Base-by-base conservation (phyloP, 192 early-diverging fungal species). In the Cladochytrium replicatum region DNA sequence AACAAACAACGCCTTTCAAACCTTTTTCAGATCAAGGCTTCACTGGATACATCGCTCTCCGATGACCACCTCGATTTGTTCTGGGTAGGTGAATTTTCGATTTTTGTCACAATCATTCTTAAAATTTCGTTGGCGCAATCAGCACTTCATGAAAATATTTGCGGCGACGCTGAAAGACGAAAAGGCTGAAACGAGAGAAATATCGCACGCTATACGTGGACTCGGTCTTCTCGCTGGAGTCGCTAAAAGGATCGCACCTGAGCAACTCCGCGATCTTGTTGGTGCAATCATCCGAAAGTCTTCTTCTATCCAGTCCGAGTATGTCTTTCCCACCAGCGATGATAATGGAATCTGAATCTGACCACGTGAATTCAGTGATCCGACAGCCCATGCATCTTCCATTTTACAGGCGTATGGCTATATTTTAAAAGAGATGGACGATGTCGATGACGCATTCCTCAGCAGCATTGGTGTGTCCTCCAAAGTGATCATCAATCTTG, bases 201-300 rank as follows among this genome's bases (percentile, higher is more conserved):
- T 83, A 19, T 82, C 83, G 2, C 61, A 82, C 0, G 78, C 79
- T n/a, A 69, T 88, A 38, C 70, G 77, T 45, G 80, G 78, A 15
- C 72, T 81, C 43, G 85, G 85, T 4, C 72, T 80, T 42, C 78
- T 88, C 53, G 72, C 82, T 1, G 63, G 58, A 8, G 75, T 72
- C 13, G 78, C 68, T 48, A 78, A 64, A 31, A 49, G 50, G n/a
- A 61, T 72, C 4, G 54, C 76, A 32, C 52, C 58, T 1, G 61
- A 58, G 25, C 67, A 63, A n/a, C 52, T 82, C 5, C 48, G 61
- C 13, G 17, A 43, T 7, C 52, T 87, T 2, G 47, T 75, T 6
- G 48, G 67, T 0, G 45, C 60, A 13, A 55, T 85, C 2, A 56
- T 80, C 15, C 62, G 66, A 41, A 71, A 67, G 48, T 68, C 67